Base-by-base conservation (phyloP, 2,329 filamentous ascomycete genomes). In the Apiospora malaysiana region DNA sequence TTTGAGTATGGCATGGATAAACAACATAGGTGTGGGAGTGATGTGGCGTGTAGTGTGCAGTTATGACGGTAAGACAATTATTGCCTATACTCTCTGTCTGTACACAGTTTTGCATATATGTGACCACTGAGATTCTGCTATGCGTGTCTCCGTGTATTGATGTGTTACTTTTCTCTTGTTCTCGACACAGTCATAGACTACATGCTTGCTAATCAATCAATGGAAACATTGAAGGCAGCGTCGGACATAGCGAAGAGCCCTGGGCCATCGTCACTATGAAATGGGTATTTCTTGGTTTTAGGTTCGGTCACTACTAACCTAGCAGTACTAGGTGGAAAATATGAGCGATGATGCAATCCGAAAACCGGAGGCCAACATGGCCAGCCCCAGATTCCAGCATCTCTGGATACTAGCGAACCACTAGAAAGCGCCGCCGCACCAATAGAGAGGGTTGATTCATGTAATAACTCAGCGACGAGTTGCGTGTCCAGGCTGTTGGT, bases 291-390 rank as follows among this genome's bases (percentile, higher is more conserved):
- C 10, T 18, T 40, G 32, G 56, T 18, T 63, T 40, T 37, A 40
- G 32, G 56, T 23, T 40, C 56, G 5, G 5, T 40, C 27, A 40
- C 56, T 63, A 40, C 32, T 32, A n/a, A n/a, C n/a, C n/a, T n/a
- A n/a, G n/a, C n/a, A n/a, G n/a, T n/a, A 6, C 32, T 32, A 42
- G 56, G 56, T 63, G 32, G 32, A 46, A 67, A 67, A 67, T 46
- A 67, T 67, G 40, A 67, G 65, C 16, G n/a, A 67, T 67, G 65
- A 67, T 67, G 65, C 65, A 67, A 67, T 67, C 65, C 65, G 65
- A 67, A 27, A 67, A 67, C 65, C 65, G 63, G 63, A 66, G 63
- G 23, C 63, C 56, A 40, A 63, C 56, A 40, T n/a, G 27, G 32
- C 56, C 10, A 40, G 56, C 56, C 56, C 56, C 56, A 63, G 32